Evolutionary conservation across 2,329 filamentous ascomycete genomes (phyloP).

Genomic region (Aspergillus novofumigatus): DNA sequence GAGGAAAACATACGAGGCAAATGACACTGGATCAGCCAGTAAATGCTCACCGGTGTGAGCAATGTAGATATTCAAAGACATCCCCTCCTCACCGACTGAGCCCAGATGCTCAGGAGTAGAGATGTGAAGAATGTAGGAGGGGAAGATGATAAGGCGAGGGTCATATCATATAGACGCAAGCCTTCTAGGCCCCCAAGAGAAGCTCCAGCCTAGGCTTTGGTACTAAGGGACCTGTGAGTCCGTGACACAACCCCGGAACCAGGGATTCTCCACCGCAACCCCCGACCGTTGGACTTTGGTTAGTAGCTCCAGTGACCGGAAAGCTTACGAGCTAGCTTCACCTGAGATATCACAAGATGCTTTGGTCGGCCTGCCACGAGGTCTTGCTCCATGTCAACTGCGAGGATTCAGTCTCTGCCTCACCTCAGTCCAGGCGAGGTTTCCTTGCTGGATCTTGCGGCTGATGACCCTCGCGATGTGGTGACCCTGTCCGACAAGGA

Average conservation of each 20-base stretch:
- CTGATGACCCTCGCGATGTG: slow-evolving; percentile 43
- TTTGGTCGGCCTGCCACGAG: slow-evolving; percentile 21
- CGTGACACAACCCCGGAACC: slow-evolving; percentile 11
- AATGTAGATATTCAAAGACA: slow-evolving; percentile 87
- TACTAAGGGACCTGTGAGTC: slow-evolving; percentile 2
- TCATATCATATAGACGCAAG: slow-evolving; percentile 4
- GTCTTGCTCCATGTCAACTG: slow-evolving; percentile 33
- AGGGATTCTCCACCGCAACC: slow-evolving; percentile 14
- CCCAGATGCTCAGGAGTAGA: slow-evolving; percentile 18
- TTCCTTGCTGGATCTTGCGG: slow-evolving; percentile 38
- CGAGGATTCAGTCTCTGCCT: slow-evolving; percentile 25
- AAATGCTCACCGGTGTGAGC: slow-evolving; percentile 89
- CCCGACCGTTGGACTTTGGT: slow-evolving; percentile 1
- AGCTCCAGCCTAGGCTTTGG: slow-evolving; percentile 18
- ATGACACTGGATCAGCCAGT: slow-evolving; percentile 69
- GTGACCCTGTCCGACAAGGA: slow-evolving; percentile 64
- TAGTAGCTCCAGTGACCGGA: background rate
- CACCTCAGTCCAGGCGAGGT: slow-evolving; percentile 32
- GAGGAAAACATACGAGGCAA: slow-evolving; percentile 60
- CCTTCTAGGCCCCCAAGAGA: slow-evolving; percentile 7
- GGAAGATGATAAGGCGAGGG: slow-evolving; percentile 14
- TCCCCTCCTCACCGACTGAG: slow-evolving; percentile 48
- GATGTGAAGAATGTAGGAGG: slow-evolving; percentile 14
- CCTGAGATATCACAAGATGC: slow-evolving; percentile 27
- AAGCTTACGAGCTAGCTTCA: slow-evolving; percentile 9